Percentiles rank a stretch among this genome's conserved stretches.
Evolutionary conservation across 306 rosid genomes (phyloP).

Genomic region (Mucuna pruriens): DNA sequence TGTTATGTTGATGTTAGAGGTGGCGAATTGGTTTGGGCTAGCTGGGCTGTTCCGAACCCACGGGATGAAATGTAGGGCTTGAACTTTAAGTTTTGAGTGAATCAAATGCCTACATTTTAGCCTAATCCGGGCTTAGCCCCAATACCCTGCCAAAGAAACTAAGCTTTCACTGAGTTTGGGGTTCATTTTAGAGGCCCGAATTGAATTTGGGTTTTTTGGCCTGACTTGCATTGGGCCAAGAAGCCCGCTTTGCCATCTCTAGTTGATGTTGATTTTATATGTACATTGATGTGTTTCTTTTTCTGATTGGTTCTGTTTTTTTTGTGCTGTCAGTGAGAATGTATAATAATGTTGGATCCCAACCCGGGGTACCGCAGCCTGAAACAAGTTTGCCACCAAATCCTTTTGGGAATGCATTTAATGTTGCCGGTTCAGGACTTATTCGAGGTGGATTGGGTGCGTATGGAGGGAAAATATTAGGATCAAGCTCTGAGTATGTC

Average conservation of each 20-base stretch:
- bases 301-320: background rate
- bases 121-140: no score
- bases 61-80: no score
- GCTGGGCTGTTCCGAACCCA: no score
- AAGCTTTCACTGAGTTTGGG: no score
- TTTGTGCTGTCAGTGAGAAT: constrained; percentile 51
- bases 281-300: background rate
- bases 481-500: constrained; percentile 96
- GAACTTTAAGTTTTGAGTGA: no score
- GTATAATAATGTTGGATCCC: constrained; percentile 74
- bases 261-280: constrained; percentile 6
- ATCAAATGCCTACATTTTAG: no score
- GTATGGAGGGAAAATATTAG: constrained; percentile 90
- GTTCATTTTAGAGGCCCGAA: no score
- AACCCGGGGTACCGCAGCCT: constrained; percentile 61
- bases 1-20: constrained; percentile 22
- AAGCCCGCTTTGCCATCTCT: no score
- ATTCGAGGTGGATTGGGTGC: constrained; percentile 97
- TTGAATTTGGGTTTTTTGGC: no score
- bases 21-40: no score
- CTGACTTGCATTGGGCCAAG: no score
- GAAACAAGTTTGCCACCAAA: constrained; percentile 65
- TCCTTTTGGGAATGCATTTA: constrained; percentile 89
- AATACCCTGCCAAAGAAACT: no score
- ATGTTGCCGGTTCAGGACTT: constrained; percentile 94